Conservation (phyloP, 2,329 filamentous ascomycete species). For the Parasarocladium wereldwijsianum region DNA sequence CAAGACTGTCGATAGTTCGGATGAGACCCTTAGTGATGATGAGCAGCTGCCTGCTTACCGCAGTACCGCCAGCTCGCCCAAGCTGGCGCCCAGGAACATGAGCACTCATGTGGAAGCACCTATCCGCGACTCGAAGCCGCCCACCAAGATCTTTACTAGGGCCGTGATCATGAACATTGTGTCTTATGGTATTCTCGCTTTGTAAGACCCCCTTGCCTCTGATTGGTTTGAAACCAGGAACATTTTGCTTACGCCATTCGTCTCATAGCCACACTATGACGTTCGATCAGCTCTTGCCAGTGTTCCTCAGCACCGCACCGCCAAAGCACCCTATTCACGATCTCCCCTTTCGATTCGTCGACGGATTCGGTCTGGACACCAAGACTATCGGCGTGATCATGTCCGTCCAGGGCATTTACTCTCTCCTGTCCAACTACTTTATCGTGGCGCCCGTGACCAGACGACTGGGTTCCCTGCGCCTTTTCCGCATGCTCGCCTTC, state of each 20-base stretch:
- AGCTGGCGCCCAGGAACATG: conserved; percentile 16
- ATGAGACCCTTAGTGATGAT: conserved; percentile 21
- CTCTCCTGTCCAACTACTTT: conserved; percentile 72
- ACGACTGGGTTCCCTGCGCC: conserved; percentile 60
- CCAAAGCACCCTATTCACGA: conserved; percentile 33
- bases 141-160: conserved; percentile 55
- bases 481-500: conserved; percentile 69
- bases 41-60: conserved; percentile 57
- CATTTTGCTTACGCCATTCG: conserved; percentile 3
- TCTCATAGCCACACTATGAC: conserved; percentile 77
- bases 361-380: conserved; percentile 71
- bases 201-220: conserved; percentile 46
- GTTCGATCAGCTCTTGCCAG: conserved; percentile 84
- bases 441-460: conserved; percentile 68
- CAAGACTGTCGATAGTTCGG: conserved; percentile 1
- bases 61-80: conserved; percentile 41
- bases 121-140: conserved; percentile 1
- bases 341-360: conserved; percentile 78
- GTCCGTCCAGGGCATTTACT: conserved; percentile 77
- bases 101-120: not conserved
- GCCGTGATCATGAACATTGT: conserved; percentile 79
- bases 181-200: conserved; percentile 83
- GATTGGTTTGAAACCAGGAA: not conserved
- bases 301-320: conserved; percentile 64
- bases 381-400: conserved; percentile 80